Conservation (phyloP, 768 basidiomycete genomes). For the Udeniomyces megalosporus region DNA sequence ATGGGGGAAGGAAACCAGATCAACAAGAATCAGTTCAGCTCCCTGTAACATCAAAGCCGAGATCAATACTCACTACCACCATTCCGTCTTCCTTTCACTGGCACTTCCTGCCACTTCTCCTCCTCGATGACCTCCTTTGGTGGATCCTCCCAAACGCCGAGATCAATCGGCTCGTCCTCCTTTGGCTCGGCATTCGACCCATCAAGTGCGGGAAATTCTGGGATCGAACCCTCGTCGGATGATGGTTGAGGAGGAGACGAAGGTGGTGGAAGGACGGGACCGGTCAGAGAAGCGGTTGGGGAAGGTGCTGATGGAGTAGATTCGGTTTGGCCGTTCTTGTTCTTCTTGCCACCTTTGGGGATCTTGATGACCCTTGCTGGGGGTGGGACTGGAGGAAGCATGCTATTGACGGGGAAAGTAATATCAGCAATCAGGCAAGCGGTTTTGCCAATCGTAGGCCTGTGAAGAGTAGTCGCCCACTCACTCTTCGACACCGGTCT, state of each 20-base stretch:
- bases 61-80: neutral
- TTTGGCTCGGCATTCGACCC: neutral
- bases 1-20: no score
- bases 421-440: no score
- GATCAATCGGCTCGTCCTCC: neutral
- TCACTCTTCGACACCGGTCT: constrained; percentile 1
- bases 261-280: neutral
- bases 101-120: neutral
- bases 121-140: neutral
- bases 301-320: neutral
- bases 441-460: neutral
- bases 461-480: neutral
- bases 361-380: constrained; percentile 10
- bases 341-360: neutral
- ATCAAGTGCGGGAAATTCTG: no score
- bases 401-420: neutral
- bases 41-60: neutral
- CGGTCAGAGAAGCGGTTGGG: neutral
- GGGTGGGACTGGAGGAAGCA: neutral
- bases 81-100: neutral
- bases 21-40: no score
- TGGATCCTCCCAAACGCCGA: neutral
- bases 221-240: no score
- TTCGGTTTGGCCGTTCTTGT: neutral
- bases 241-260: neutral